Conservation (phyloP, 257 asterid species). For the Linderniella brevidens region DNA sequence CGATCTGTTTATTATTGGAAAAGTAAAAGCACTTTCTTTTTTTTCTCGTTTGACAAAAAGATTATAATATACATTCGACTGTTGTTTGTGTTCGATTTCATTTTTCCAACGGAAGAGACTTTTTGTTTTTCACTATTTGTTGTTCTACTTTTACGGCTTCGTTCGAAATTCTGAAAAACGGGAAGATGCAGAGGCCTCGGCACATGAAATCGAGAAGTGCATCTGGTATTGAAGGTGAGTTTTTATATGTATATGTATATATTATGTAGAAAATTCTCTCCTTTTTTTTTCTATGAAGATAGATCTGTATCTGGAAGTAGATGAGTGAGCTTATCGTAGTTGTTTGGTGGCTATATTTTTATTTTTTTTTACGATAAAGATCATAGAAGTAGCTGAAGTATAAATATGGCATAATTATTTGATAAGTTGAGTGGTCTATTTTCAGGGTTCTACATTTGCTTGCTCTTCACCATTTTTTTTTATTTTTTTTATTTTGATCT, state of each 20-base stretch:
- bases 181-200: constrained; percentile 67
- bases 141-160: constrained; percentile 15
- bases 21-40: not conserved
- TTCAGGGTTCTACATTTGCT: too few relatives aligned
- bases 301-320: not conserved
- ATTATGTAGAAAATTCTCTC: not conserved
- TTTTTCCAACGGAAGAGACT: constrained; percentile 5
- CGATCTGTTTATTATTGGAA: constrained; percentile 33
- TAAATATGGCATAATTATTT: too few relatives aligned
- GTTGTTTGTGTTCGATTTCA: not conserved
- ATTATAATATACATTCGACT: constrained; percentile 8
- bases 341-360: too few relatives aligned
- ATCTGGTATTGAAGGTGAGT: constrained; percentile 53
- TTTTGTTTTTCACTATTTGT: constrained; percentile 5
- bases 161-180: constrained; percentile 21
- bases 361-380: too few relatives aligned
- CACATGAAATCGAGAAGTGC: constrained; percentile 67
- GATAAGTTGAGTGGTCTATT: not conserved
- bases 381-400: too few relatives aligned
- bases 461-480: too few relatives aligned
- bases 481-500: too few relatives aligned
- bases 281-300: not conserved
- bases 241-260: constrained; percentile 2
- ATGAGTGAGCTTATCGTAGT: too few relatives aligned
- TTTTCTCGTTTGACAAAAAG: constrained; percentile 9